phyloP scores from a whole-genome alignment of 441 rosid genomes.

The Bocquillonia castaneifolia region DNA sequence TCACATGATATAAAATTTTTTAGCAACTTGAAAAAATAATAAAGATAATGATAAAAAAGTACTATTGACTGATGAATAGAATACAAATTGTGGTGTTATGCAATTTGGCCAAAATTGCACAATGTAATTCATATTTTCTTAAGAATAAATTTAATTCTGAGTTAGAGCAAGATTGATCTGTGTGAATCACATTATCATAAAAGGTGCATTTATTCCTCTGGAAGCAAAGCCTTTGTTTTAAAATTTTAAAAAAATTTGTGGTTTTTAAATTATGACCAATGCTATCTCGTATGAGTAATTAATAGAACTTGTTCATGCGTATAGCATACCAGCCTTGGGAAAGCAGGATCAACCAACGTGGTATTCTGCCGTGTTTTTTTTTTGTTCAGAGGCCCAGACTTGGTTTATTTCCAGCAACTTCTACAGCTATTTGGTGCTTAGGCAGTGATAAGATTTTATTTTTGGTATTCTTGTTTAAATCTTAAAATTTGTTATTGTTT shows the following conservation, averaged over 20 bases:
- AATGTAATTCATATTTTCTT: no score
- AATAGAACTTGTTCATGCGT: not conserved
- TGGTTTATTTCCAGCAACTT: not conserved
- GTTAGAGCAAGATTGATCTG: not conserved
- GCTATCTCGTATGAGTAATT: not conserved
- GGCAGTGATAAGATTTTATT: not conserved
- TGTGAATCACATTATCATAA: not conserved
- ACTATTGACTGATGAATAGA: not conserved
- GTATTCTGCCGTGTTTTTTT: not conserved
- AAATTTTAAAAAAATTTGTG: no score
- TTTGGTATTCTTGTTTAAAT: not conserved
- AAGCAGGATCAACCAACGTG: not conserved
- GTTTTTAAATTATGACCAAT: not conserved
- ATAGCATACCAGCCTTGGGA: not conserved
- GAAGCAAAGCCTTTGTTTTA: not conserved
- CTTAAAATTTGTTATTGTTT: constrained; percentile 14
- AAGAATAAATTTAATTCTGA: no score
- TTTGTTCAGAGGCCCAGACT: not conserved
- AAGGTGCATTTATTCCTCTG: not conserved
- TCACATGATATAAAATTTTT: not conserved
- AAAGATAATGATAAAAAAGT: not conserved
- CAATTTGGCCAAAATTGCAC: not conserved
- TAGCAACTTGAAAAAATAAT: not conserved
- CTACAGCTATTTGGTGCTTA: not conserved
- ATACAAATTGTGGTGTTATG: not conserved